Evolutionary conservation across 1,284 basidiomycete genomes (phyloP).

Genomic region (Rhodotorula sp.): DNA sequence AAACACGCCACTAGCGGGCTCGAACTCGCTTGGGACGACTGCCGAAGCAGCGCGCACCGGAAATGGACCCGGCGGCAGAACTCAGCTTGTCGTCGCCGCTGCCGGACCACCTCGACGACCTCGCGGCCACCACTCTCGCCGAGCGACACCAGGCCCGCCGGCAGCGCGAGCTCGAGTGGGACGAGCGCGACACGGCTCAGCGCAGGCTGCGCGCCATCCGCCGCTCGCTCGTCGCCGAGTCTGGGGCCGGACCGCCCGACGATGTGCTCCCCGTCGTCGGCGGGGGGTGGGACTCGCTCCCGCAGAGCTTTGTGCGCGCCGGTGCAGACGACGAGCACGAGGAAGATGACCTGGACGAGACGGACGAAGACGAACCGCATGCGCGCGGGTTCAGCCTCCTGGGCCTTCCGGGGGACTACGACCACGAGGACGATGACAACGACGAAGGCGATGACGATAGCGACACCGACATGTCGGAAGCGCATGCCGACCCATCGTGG

Average conservation of each 20-base stretch:
- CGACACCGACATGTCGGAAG: not conserved
- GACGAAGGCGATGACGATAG: constrained; percentile 1
- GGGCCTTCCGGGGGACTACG: no score
- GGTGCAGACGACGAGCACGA: not conserved
- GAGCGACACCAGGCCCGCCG: constrained; percentile 5
- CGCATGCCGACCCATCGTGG: no score
- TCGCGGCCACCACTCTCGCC: constrained; percentile 16
- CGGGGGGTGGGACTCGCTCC: no score
- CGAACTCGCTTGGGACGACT: no score
- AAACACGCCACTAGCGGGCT: no score
- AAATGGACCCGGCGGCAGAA: no score
- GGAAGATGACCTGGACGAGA: constrained; percentile 2
- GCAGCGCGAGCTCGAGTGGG: constrained; percentile 20
- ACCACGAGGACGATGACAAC: constrained; percentile 3
- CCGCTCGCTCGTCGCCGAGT: not conserved
- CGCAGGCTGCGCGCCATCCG: constrained; percentile 2
- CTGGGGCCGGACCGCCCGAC: not conserved
- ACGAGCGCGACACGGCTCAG: constrained; percentile 19
- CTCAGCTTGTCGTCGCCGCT: not conserved
- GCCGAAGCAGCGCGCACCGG: no score
- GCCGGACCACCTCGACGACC: constrained; percentile 1
- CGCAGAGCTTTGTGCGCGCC: not conserved
- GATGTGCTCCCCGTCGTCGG: no score
- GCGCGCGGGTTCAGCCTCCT: no score
- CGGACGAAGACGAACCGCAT: no score